phyloP scores from a whole-genome alignment of 1,139 yeast genomes.

The Diutina neorugosa region DNA sequence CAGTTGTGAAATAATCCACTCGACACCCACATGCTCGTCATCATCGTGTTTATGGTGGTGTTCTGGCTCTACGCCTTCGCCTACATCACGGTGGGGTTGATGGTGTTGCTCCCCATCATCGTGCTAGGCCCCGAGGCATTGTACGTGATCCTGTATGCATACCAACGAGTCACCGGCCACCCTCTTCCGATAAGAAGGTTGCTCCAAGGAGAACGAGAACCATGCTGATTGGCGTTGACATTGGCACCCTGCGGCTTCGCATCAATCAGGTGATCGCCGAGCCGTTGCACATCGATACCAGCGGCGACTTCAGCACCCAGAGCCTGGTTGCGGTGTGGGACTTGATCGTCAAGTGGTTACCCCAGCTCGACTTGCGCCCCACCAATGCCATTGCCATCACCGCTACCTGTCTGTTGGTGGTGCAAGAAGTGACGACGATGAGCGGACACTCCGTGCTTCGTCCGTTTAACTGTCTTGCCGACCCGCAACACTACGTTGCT shows the following conservation, averaged over 20 bases:
- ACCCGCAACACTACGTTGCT: background rate
- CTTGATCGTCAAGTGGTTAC: background rate
- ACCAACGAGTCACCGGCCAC: background rate
- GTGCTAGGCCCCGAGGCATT: slow-evolving; percentile 1
- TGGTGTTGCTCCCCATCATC: background rate
- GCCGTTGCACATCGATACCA: background rate
- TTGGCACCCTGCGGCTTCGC: slow-evolving; percentile 1
- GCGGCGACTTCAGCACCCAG: background rate
- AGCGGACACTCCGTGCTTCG: background rate
- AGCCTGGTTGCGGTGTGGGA: background rate
- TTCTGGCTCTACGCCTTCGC: background rate
- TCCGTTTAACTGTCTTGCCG: background rate
- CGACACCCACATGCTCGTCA: background rate
- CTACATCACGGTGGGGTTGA: background rate
- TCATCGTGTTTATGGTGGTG: background rate
- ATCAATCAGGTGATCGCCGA: background rate
- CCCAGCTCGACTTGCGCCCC: background rate
- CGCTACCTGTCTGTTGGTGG: slow-evolving; percentile 4
- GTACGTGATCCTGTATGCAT: slow-evolving; percentile 1
- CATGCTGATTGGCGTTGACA: slow-evolving; percentile 3
- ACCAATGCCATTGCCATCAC: background rate
- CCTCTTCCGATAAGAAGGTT: background rate
- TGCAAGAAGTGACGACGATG: background rate
- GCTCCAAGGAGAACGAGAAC: background rate
- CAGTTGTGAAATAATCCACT: background rate